Evolutionary conservation across 305 asterid genomes (phyloP).

Genomic region (Fraxinus paxiana): DNA sequence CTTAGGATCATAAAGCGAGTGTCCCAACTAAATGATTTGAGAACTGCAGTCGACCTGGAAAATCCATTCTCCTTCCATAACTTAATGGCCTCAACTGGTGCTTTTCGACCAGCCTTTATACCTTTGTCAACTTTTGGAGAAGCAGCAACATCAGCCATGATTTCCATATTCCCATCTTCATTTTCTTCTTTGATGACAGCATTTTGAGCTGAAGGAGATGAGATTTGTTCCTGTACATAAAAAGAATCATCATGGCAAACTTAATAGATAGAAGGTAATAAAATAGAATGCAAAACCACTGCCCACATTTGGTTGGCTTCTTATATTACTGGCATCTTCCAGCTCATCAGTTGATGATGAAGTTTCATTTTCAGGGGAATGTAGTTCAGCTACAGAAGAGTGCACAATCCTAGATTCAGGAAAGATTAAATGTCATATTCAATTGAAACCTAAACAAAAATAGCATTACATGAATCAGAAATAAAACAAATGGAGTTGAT

Average conservation of each 20-base stretch:
- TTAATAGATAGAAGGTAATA: background rate
- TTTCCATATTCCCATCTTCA: conserved; percentile 31
- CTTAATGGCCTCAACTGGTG: conserved; percentile 50
- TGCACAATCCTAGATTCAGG: conserved; percentile 57
- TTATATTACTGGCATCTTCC: conserved; percentile 31
- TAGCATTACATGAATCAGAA: background rate
- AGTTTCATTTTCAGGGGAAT: conserved; percentile 30
- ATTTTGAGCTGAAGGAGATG: conserved; percentile 30
- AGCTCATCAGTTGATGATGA: conserved; percentile 37
- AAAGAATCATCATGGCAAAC: background rate
- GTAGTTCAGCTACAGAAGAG: conserved; percentile 55
- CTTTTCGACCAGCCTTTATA: conserved; percentile 65
- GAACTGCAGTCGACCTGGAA: conserved; percentile 56
- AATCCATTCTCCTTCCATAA: conserved; percentile 83
- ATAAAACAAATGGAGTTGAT: conserved; percentile 10
- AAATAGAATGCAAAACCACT: conserved; percentile 9
- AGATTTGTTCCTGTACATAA: conserved; percentile 44
- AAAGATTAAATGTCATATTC: conserved; percentile 15
- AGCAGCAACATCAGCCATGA: conserved; percentile 29
- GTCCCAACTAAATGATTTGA: background rate
- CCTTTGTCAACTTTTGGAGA: conserved; percentile 46
- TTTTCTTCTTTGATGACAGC: conserved; percentile 34
- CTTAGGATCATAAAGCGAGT: background rate
- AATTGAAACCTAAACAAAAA: conserved; percentile 1
- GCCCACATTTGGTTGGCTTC: conserved; percentile 39